Evolutionary conservation across 2,329 filamentous ascomycete genomes (phyloP), one percentile per base, ranked within the genome.

Genomic region (Parastagonospora avenae): DNA sequence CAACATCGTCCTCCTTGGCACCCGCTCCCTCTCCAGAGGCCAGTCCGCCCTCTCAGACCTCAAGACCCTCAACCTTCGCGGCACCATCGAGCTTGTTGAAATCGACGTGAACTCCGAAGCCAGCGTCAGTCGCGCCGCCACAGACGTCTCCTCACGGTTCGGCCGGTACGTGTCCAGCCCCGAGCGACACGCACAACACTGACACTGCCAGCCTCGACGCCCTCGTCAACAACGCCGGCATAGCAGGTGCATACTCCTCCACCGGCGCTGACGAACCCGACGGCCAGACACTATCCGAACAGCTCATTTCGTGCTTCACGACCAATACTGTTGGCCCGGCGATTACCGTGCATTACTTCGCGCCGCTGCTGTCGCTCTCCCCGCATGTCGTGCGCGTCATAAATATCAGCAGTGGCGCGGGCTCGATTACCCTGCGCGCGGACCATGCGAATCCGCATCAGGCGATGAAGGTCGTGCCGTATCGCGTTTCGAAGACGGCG

Each of bases 101-200:
- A 67, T 80, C 28, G 76, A 80, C 57, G 64, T 79, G 10, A 70
- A 62, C 8, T 70, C 66, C 31, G 76, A 79, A 48, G 60, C 65
- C 6, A 77, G 74, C 39, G 76, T 80, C 52, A 47, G 48, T 7
- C 48, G 57, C 1, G 77, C 76, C 5, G 74, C 66, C 8, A 48
- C 64, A 19, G 38, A 54, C 4, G 67, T 69, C 1, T 24, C 54
- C 8, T 27, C n/a, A 11, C 56, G 57, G 33, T 57, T 72, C 54
- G 72, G 72, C 1, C 42, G 46, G 57, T 57, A 45, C 2, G 46
- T 36, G 1, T 12, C 10, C 28, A 16, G 19, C 5, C 27, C 7
- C 30, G 9, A 39, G 9, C 19, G 44, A 30, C n/a, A 15, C 9
- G 27, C 9, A 9, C 31, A 24, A 12, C 41, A 62, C 6, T 16